Base-by-base conservation (phyloP, 2,329 filamentous ascomycete genomes). In the Cladosporium sp. region DNA sequence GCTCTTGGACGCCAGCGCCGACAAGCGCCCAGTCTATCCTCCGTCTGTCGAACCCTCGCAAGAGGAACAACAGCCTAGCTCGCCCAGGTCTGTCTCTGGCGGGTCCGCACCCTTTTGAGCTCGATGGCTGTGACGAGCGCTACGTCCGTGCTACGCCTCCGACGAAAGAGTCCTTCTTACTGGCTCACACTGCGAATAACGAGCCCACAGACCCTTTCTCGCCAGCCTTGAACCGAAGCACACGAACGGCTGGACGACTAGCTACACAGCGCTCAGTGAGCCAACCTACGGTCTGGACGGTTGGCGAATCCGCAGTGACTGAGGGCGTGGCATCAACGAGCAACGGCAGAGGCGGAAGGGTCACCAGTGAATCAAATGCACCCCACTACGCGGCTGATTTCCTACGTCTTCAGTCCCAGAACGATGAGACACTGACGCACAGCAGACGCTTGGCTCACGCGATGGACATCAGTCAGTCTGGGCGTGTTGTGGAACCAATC, bases 391-490 rank as follows among this genome's bases (percentile, higher is more conserved):
- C 79, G 34, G 87, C 85, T 54, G 81, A 80, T 61, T 90, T 88
- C 71, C 75, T 86, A 36, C 79, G 82, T 46, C 79, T 66, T 30
- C 66, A 66, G 26, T 68, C 69, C 21, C 61, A 69, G 21, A 69
- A 67, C 36, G 71, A 75, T 13, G 71, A 73, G 28, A 71, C 73
- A 30, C 58, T 58, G 11, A 87, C 86, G 61, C 91, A 96, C 73
- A 87, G 91, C 72, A 85, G 86, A 48, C 87, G 92, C 30, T 79
- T 99, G 64, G 93, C 93, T 10, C 81, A 89, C 18, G 95, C 95
- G 2, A 82, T 98, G 60, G 86, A 91, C n/a, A 84, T 98, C 67
- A 88, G 96, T 74, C 88, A 87, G 54, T 82, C 86, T 32, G 82
- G 85, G 28, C 86, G 87, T 67, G 81, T 96, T 16, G 81, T 97